Percentiles rank a stretch among this genome's conserved stretches.
phyloP scores from a whole-genome alignment of 2,329 filamentous ascomycete genomes.

The Trichophyton benhamiae region DNA sequence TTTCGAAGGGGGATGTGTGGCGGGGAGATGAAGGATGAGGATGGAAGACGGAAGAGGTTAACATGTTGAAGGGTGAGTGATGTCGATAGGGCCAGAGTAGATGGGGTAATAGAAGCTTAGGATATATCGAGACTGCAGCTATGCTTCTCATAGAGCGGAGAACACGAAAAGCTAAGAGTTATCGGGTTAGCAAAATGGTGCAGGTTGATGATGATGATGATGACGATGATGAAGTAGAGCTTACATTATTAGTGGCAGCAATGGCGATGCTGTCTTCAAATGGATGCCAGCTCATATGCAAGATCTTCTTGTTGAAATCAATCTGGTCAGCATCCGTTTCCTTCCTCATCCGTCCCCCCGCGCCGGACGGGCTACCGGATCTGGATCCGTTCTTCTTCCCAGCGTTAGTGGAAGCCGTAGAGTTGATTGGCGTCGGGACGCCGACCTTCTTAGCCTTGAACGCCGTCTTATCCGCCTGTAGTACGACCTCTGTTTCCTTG shows the following conservation, averaged over 20 bases:
- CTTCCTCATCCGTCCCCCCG: slow-evolving; percentile 91
- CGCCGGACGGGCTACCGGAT: slow-evolving; percentile 75
- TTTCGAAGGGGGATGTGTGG: background rate
- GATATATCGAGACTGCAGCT: background rate
- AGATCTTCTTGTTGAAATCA: slow-evolving; percentile 99
- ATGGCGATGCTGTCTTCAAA: slow-evolving; percentile 99
- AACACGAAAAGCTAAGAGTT: slow-evolving; percentile 57
- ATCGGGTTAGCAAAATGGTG: slow-evolving; percentile 8
- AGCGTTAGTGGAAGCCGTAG: slow-evolving; percentile 51
- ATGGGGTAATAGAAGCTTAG: background rate
- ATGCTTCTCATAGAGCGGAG: slow-evolving; percentile 50
- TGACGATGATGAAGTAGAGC: slow-evolving; percentile 23
- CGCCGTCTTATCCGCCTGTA: slow-evolving; percentile 95
- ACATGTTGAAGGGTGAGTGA: background rate
- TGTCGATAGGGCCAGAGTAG: background rate
- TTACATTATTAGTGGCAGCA: slow-evolving; percentile 97
- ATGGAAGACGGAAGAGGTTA: background rate
- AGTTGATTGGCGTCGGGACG: slow-evolving; percentile 91
- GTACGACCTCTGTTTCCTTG: slow-evolving; percentile 91
- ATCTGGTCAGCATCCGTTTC: slow-evolving; percentile 99
- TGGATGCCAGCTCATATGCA: slow-evolving; percentile 99
- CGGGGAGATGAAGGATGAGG: background rate
- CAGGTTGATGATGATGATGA: slow-evolving; percentile 6
- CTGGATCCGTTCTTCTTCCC: slow-evolving; percentile 80
- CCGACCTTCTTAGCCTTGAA: slow-evolving; percentile 99